phyloP scores from a whole-genome alignment of 2,329 filamentous ascomycete species.

The Colletotrichum sp. region DNA sequence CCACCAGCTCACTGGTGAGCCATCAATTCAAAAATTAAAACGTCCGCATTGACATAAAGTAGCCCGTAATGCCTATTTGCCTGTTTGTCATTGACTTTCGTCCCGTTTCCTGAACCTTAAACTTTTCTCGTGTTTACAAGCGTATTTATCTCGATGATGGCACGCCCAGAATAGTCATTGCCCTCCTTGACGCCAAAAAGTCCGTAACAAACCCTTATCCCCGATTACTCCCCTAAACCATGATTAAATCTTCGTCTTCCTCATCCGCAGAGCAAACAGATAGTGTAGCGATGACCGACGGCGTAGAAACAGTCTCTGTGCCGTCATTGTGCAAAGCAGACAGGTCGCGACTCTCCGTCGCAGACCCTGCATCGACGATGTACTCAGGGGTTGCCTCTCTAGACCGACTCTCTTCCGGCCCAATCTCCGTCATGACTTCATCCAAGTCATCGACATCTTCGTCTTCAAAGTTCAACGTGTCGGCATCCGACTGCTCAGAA shows the following conservation, averaged over 20 bases:
- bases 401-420: constrained; percentile 6
- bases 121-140: background rate
- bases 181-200: background rate
- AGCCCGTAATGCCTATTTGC: background rate
- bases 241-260: constrained; percentile 16
- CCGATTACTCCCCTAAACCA: background rate
- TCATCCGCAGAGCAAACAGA: background rate
- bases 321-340: background rate
- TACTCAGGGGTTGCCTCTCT: background rate
- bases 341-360: background rate
- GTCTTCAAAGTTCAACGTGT: background rate
- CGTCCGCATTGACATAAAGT: background rate
- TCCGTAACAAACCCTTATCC: background rate
- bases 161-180: background rate
- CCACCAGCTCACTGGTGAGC: background rate
- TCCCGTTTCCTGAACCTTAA: background rate
- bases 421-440: constrained; percentile 12
- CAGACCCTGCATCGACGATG: background rate
- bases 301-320: background rate
- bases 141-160: background rate
- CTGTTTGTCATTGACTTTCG: background rate
- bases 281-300: background rate
- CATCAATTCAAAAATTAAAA: background rate
- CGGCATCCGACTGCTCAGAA: background rate
- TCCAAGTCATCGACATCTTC: background rate